Conservation (phyloP, 345 rosid genomes). For the Pelargonium nanum region DNA sequence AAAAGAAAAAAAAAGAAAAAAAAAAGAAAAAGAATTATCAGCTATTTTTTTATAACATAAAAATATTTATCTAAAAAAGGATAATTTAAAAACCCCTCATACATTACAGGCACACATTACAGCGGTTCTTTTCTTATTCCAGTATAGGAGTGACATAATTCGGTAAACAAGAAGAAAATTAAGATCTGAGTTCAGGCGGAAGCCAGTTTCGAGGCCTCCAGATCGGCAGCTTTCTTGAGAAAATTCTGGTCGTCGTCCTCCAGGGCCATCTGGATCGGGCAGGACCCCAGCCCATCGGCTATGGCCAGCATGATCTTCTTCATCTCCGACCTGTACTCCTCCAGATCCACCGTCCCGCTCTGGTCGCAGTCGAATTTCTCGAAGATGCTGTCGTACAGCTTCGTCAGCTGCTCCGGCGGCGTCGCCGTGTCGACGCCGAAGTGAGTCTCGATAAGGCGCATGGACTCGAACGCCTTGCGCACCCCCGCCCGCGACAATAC, state of each 20-base stretch:
- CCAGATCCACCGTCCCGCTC: slow-evolving; percentile 14
- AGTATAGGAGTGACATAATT: too few relatives aligned
- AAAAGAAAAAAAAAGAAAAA: too few relatives aligned
- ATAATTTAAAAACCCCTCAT: too few relatives aligned
- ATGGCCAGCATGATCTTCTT: slow-evolving; percentile 22
- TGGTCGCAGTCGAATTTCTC: slow-evolving; percentile 19
- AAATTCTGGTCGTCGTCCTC: slow-evolving; percentile 19
- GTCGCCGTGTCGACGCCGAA: slow-evolving; percentile 17
- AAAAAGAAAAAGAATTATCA: too few relatives aligned
- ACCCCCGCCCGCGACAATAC: slow-evolving; percentile 18
- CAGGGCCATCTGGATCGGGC: slow-evolving; percentile 20
- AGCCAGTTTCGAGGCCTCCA: slow-evolving; percentile 15
- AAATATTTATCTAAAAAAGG: too few relatives aligned
- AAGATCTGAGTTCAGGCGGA: not conserved
- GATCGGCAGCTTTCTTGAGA: slow-evolving; percentile 20
- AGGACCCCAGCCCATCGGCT: slow-evolving; percentile 19
- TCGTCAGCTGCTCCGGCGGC: slow-evolving; percentile 15
- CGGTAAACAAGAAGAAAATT: too few relatives aligned
- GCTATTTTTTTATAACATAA: too few relatives aligned
- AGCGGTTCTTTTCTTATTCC: too few relatives aligned
- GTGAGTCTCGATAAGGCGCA: slow-evolving; percentile 23
- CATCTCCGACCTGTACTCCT: slow-evolving; percentile 20
- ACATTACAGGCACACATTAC: too few relatives aligned
- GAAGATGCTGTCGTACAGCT: slow-evolving; percentile 19
- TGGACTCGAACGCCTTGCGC: slow-evolving; percentile 18